phyloP scores from a whole-genome alignment of 352 stramenopile species.

The Globisporangium cederbergense region DNA sequence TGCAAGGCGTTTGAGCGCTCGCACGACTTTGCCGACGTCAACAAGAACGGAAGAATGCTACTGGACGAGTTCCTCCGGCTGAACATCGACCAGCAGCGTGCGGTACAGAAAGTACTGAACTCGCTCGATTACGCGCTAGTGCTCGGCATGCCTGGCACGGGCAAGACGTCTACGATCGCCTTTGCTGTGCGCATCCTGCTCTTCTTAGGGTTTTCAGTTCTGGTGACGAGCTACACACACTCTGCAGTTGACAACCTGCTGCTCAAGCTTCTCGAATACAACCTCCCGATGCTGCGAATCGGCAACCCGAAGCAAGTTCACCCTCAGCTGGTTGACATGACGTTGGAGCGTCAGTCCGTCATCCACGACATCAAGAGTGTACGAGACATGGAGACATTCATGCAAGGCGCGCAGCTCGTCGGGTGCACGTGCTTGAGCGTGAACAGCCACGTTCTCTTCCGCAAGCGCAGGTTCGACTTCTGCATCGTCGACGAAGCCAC shows the following conservation, averaged over 20 bases:
- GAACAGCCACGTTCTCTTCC: constrained; percentile 74
- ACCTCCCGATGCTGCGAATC: constrained; percentile 74
- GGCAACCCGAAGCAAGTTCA: constrained; percentile 73
- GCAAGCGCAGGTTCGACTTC: constrained; percentile 93
- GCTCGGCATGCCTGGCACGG: constrained; percentile 94
- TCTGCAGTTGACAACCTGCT: constrained; percentile 97
- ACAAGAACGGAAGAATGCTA: constrained; percentile 20
- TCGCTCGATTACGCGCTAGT: constrained; percentile 94
- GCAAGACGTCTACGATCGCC: constrained; percentile 96
- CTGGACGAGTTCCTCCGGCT: constrained; percentile 54
- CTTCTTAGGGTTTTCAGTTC: constrained; percentile 90
- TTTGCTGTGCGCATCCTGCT: constrained; percentile 93
- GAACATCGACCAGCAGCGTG: constrained; percentile 77
- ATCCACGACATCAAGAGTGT: constrained; percentile 35
- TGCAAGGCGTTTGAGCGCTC: constrained; percentile 11
- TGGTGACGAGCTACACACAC: constrained; percentile 98
- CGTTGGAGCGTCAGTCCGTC: constrained; percentile 36
- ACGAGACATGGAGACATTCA: constrained; percentile 39
- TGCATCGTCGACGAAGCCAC: constrained; percentile 98
- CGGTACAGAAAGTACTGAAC: constrained; percentile 73
- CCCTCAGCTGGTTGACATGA: constrained; percentile 54
- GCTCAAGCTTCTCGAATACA: constrained; percentile 84
- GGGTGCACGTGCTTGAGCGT: constrained; percentile 76
- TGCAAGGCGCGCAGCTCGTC: constrained; percentile 54
- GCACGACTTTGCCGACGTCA: constrained; percentile 10